Evolutionary conservation across 345 rosid species (phyloP).

Genomic region (Syzygium aromaticum): DNA sequence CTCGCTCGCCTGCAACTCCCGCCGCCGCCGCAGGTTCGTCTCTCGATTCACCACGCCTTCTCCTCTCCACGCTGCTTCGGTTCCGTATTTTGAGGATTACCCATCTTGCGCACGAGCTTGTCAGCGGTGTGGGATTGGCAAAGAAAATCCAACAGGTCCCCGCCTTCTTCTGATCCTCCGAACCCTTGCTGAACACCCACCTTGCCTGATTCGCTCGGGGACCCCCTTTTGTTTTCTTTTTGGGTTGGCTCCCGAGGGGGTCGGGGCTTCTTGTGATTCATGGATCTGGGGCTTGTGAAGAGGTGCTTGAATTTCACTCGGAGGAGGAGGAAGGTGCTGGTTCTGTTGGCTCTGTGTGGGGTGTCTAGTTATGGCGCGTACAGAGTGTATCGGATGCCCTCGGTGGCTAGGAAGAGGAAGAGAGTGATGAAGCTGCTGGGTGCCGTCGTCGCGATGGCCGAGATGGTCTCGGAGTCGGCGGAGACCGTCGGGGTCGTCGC

Average conservation of each 20-base stretch:
- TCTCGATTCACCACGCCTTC: not conserved
- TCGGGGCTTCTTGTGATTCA: constrained; percentile 5
- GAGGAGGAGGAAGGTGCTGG: constrained; percentile 56
- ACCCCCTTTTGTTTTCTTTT: not conserved
- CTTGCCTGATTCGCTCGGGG: not conserved
- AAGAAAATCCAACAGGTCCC: not conserved
- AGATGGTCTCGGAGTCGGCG: constrained; percentile 65
- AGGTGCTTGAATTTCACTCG: constrained; percentile 30
- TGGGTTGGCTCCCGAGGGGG: constrained; percentile 9
- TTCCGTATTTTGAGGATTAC: not conserved
- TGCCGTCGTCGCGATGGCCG: constrained; percentile 53
- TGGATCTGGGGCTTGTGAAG: constrained; percentile 46
- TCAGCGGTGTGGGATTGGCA: not conserved
- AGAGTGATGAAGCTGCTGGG: constrained; percentile 48
- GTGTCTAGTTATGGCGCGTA: constrained; percentile 74
- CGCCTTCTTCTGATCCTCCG: not conserved
- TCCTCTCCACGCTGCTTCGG: not conserved
- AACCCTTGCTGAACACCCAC: not conserved
- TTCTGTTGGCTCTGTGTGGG: constrained; percentile 45
- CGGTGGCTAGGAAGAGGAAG: constrained; percentile 50
- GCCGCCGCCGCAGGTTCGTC: not conserved
- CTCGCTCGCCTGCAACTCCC: not conserved
- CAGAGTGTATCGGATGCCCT: constrained; percentile 58
- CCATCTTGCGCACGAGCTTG: not conserved
- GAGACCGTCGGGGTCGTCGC: constrained; percentile 54